Evolutionary conservation across 2,329 filamentous ascomycete species (phyloP).

Genomic region (Lasiodiplodia hormozganensis): DNA sequence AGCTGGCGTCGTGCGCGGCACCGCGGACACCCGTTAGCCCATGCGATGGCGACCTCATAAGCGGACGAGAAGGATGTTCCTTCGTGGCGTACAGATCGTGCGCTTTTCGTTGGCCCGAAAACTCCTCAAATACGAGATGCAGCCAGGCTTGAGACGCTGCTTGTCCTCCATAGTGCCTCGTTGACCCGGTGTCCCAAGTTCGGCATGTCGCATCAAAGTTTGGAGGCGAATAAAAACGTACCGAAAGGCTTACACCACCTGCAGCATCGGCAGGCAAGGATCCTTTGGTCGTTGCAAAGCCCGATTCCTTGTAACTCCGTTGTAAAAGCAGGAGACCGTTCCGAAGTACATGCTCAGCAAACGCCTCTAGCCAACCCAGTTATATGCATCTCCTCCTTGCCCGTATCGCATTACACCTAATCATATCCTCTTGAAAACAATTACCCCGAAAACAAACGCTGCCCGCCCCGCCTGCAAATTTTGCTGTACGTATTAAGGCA

Average conservation of each 20-base stretch:
- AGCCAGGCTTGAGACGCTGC: neutral
- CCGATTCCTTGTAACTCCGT: neutral
- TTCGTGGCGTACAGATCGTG: constrained; percentile 3
- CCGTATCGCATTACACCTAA: constrained; percentile 13
- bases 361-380: constrained; percentile 22
- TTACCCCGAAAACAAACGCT: neutral
- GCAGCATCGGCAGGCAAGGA: neutral
- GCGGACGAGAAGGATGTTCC: neutral
- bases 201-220: neutral
- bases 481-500: neutral
- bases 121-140: neutral
- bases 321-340: constrained; percentile 1
- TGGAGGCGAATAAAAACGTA: neutral
- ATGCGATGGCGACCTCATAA: neutral
- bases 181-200: neutral
- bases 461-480: neutral
- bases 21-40: neutral
- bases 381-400: constrained; percentile 14
- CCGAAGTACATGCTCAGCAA: constrained; percentile 16
- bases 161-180: neutral
- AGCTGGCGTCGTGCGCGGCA: neutral
- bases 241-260: constrained; percentile 1
- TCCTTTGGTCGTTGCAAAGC: neutral
- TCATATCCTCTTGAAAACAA: constrained; percentile 13
- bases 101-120: neutral